Evolutionary conservation across 768 basidiomycete species (phyloP).

Genomic region (Pleurotus citrinopileatus): DNA sequence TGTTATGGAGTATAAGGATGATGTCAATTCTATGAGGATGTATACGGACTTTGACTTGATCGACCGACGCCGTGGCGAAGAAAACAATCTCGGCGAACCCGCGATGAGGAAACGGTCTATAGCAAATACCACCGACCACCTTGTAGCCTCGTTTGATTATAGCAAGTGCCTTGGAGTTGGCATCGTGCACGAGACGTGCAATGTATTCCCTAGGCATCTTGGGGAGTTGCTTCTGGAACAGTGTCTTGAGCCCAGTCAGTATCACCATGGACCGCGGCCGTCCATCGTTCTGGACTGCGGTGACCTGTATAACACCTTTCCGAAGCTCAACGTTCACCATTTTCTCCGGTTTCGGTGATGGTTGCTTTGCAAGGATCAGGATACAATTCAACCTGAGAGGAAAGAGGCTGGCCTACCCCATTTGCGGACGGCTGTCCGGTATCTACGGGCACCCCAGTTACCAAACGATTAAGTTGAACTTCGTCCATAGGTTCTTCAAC

Average conservation of each 20-base stretch:
- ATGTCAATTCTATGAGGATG: not conserved
- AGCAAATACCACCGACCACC: conserved; percentile 97
- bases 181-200: conserved; percentile 89
- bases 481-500: conserved; percentile 81
- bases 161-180: conserved; percentile 88
- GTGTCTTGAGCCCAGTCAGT: conserved; percentile 91
- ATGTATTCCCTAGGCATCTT: conserved; percentile 99
- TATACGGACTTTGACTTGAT: conserved; percentile 87
- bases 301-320: conserved; percentile 78
- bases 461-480: conserved; percentile 69
- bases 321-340: conserved; percentile 78
- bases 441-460: conserved; percentile 80
- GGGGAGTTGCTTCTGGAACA: conserved; percentile 95
- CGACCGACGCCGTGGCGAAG: conserved; percentile 93
- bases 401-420: conserved; percentile 35
- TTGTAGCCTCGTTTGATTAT: conserved; percentile 94
- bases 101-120: conserved; percentile 91
- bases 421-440: conserved; percentile 42
- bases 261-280: conserved; percentile 77
- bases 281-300: conserved; percentile 81
- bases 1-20: conserved; percentile 24
- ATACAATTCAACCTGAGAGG: not conserved
- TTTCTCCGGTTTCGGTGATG: conserved; percentile 64
- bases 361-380: conserved; percentile 30
- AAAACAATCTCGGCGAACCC: conserved; percentile 98